Conservation (phyloP, 202 grass and related monocot genomes). For the Setaria viridis region DNA sequence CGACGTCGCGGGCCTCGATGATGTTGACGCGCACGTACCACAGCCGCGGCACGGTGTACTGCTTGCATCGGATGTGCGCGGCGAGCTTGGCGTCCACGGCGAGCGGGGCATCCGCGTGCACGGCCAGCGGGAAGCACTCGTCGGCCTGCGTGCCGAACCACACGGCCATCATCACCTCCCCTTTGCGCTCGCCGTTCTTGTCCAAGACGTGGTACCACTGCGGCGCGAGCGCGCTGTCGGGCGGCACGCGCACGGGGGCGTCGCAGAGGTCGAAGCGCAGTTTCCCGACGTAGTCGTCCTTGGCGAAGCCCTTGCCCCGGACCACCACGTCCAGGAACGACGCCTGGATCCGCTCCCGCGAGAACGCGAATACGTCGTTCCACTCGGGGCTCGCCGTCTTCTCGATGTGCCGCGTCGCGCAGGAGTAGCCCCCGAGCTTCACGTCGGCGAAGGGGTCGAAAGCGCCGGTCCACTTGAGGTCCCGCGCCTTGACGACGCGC, state of each 20-base stretch:
- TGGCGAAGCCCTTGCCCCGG: conserved; percentile 57
- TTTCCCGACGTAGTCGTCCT: conserved; percentile 52
- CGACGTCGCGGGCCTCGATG: conserved; percentile 70
- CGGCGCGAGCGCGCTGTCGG: conserved; percentile 81
- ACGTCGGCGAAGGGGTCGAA: conserved; percentile 75
- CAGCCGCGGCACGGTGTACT: conserved; percentile 79
- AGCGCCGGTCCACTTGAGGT: conserved; percentile 43
- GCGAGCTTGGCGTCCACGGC: conserved; percentile 51
- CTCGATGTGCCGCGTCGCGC: conserved; percentile 66
- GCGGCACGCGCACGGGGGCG: conserved; percentile 66
- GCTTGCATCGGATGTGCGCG: conserved; percentile 74
- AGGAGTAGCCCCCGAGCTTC: conserved; percentile 63
- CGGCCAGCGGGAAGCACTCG: conserved; percentile 72
- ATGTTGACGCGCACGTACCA: conserved; percentile 84
- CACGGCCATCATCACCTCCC: conserved; percentile 80
- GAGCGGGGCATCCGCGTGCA: conserved; percentile 68
- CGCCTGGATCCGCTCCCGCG: conserved; percentile 61
- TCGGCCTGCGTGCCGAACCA: conserved; percentile 93
- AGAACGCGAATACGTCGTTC: conserved; percentile 86
- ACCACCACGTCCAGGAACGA: conserved; percentile 63
- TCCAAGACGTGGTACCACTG: conserved; percentile 74
- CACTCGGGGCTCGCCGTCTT: conserved; percentile 78
- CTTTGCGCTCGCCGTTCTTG: conserved; percentile 37
- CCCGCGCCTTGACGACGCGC: conserved; percentile 76
- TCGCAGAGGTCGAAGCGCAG: conserved; percentile 62